phyloP scores from a whole-genome alignment of 1,284 basidiomycete species.

The Ceratobasidium sp. region DNA sequence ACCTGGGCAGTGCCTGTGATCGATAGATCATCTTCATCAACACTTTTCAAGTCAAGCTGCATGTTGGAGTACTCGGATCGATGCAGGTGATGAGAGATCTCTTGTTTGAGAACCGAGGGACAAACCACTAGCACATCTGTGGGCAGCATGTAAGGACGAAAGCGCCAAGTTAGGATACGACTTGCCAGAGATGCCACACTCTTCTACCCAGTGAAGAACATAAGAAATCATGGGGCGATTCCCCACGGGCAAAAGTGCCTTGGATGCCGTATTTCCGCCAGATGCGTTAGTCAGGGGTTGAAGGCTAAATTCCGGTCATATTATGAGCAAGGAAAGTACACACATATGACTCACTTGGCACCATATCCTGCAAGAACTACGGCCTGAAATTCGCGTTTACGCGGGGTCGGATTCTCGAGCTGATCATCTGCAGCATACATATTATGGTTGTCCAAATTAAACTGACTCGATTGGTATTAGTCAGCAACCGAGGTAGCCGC shows the following conservation, averaged over 20 bases:
- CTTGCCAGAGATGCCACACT: slow-evolving; percentile 82
- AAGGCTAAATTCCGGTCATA: slow-evolving; percentile 55
- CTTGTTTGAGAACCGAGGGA: slow-evolving; percentile 72
- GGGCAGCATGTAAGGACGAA: neutral
- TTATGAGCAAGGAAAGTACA: slow-evolving; percentile 28
- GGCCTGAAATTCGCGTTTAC: slow-evolving; percentile 73
- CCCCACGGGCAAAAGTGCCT: slow-evolving; percentile 84
- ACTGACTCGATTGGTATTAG: slow-evolving; percentile 7
- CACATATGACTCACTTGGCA: slow-evolving; percentile 65
- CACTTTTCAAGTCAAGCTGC: slow-evolving; percentile 73
- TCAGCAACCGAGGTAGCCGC: too few species aligned
- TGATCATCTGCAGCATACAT: slow-evolving; percentile 30
- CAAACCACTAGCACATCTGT: slow-evolving; percentile 86
- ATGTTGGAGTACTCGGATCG: slow-evolving; percentile 67
- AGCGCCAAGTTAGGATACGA: slow-evolving; percentile 37
- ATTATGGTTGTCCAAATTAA: neutral
- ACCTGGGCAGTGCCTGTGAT: slow-evolving; percentile 69
- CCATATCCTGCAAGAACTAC: slow-evolving; percentile 87
- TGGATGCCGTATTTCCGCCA: slow-evolving; percentile 77
- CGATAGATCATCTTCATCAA: slow-evolving; percentile 71
- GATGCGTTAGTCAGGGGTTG: slow-evolving; percentile 70
- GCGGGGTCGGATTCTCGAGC: slow-evolving; percentile 7
- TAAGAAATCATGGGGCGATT: slow-evolving; percentile 89
- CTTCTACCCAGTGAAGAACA: slow-evolving; percentile 83
- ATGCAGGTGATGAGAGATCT: slow-evolving; percentile 81